Evolutionary conservation across 345 rosid genomes (phyloP).

Genomic region (Eucalyptus erythrocorys): DNA sequence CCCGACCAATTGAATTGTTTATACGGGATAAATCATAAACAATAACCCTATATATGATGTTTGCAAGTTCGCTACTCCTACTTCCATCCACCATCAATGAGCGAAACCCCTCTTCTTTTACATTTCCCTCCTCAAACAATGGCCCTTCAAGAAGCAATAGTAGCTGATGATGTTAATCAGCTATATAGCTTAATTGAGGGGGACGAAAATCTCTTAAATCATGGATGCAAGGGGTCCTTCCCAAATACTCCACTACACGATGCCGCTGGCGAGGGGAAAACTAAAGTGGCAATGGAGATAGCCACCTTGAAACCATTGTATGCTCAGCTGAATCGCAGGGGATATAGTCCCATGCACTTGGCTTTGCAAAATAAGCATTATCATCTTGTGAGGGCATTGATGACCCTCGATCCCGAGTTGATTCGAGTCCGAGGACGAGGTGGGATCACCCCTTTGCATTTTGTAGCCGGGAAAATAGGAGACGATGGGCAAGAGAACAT

Average conservation of each 20-base stretch:
- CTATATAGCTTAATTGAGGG: not conserved
- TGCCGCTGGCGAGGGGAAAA: not conserved
- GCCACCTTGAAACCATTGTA: not conserved
- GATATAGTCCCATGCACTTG: not conserved
- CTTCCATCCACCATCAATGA: not conserved
- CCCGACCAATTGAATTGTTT: not conserved
- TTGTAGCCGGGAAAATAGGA: not conserved
- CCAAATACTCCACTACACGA: not conserved
- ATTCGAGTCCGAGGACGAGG: not conserved
- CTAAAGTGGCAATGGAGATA: not conserved
- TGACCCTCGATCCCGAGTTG: not conserved
- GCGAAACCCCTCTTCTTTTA: not conserved
- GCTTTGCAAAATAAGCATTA: not conserved
- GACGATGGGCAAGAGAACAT: not conserved
- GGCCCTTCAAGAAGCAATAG: not conserved
- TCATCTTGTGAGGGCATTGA: not conserved
- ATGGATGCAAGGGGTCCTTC: not conserved
- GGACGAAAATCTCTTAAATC: not conserved
- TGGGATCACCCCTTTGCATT: not conserved
- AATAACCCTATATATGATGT: not conserved
- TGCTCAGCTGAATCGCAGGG: not conserved
- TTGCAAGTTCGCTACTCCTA: not conserved
- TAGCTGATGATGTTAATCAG: not conserved
- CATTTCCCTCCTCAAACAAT: not conserved
- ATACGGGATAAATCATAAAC: accelerated